Conservation (phyloP, 768 basidiomycete species). For the Russula compacta region DNA sequence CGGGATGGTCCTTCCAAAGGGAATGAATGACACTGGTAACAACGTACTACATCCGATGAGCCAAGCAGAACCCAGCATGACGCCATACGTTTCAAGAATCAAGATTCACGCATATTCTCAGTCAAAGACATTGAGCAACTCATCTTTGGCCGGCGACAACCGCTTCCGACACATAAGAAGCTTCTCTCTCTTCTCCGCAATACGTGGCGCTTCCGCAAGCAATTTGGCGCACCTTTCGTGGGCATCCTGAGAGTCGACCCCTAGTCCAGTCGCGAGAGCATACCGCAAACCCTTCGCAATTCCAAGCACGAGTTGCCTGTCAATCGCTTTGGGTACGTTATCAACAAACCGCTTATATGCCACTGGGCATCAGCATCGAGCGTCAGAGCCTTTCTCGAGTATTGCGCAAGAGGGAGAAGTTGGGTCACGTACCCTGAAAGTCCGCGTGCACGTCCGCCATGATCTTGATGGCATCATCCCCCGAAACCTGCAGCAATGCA, state of each 20-base stretch:
- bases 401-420: conserved; percentile 2
- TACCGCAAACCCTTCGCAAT: conserved; percentile 38
- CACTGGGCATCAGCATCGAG: conserved; percentile 27
- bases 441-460: conserved; percentile 69
- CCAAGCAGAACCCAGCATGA: neutral
- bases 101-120: neutral
- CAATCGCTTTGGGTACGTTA: conserved; percentile 35
- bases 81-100: neutral
- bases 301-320: conserved; percentile 46
- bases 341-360: conserved; percentile 40
- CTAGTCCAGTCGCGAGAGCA: conserved; percentile 40
- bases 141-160: conserved; percentile 36
- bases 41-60: neutral
- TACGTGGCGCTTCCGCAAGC: conserved; percentile 40
- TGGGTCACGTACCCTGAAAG: conserved; percentile 49
- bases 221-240: conserved; percentile 40
- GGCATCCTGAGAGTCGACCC: conserved; percentile 41
- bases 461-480: conserved; percentile 46
- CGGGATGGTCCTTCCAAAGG: neutral
- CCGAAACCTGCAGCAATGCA: conserved; percentile 39
- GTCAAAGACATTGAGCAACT: conserved; percentile 26
- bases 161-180: conserved; percentile 43
- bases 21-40: neutral
- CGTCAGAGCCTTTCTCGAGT: neutral
- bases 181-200: conserved; percentile 40